Evolutionary conservation across 169 alveolate genomes (phyloP).

Genomic region (Plasmodium knowlesi): DNA sequence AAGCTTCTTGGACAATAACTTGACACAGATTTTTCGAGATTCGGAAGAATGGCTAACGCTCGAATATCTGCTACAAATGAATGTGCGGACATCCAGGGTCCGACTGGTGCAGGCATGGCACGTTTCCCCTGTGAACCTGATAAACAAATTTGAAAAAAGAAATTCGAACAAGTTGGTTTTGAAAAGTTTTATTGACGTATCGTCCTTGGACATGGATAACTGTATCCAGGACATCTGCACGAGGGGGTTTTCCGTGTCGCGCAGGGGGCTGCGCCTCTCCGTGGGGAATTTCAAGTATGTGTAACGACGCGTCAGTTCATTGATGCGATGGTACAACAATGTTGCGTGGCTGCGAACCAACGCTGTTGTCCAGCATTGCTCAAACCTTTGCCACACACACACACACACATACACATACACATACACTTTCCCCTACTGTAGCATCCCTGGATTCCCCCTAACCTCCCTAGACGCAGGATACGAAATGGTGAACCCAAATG

Average conservation of each 20-base stretch:
- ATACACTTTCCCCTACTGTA: background rate
- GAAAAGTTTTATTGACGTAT: constrained; percentile 88
- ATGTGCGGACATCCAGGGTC: constrained; percentile 85
- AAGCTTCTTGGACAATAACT: constrained; percentile 47
- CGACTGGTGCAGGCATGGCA: constrained; percentile 86
- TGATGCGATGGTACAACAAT: background rate
- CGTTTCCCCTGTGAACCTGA: constrained; percentile 76
- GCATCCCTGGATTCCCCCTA: constrained; percentile 69
- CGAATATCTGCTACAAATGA: constrained; percentile 82
- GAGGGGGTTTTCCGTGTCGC: constrained; percentile 88
- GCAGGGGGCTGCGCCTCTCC: constrained; percentile 88
- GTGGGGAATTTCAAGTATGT: constrained; percentile 90
- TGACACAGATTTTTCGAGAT: constrained; percentile 77
- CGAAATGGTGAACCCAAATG: constrained; percentile 19
- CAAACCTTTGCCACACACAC: background rate
- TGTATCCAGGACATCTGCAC: constrained; percentile 90
- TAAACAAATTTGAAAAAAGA: constrained; percentile 54
- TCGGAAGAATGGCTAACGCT: constrained; percentile 84
- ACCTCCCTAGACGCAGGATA: constrained; percentile 39
- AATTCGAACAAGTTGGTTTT: constrained; percentile 83
- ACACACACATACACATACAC: too few species aligned
- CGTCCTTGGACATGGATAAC: constrained; percentile 87
- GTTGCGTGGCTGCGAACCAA: background rate
- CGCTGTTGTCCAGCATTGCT: background rate
- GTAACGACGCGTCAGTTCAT: background rate